Percentiles rank a stretch among this genome's conserved stretches.
These are phyloP conservation scores for Arthrobotrys pseudoclavata DNA, from an alignment of 2,329 filamentous ascomycete species.

Conservation along the genomic window DNA sequence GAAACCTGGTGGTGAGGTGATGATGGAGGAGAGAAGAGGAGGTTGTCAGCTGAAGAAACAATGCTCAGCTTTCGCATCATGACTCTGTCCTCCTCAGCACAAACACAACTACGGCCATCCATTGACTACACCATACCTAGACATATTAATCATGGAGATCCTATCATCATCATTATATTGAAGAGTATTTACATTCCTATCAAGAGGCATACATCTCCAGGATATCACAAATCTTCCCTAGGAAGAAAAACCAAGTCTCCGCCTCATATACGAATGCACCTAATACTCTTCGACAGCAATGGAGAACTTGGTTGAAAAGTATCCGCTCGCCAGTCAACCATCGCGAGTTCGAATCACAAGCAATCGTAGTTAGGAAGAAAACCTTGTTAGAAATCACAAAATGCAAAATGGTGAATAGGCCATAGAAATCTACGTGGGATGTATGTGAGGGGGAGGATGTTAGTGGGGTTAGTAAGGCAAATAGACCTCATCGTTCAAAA, in stretches of 20 bases:
- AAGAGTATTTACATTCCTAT: conserved; percentile 9
- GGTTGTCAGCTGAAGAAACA: neutral
- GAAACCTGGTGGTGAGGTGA: neutral
- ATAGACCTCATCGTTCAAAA: neutral
- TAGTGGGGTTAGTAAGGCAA: conserved; percentile 26
- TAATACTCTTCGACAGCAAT: neutral
- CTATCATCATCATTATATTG: neutral
- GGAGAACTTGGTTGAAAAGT: conserved; percentile 28
- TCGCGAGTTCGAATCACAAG: neutral
- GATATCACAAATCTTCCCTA: conserved; percentile 7
- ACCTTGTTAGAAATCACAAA: neutral
- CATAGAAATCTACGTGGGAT: neutral
- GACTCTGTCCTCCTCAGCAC: neutral
- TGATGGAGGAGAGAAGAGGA: neutral
- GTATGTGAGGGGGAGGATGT: neutral
- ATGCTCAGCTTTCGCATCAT: conserved; percentile 3
- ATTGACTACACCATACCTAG: neutral
- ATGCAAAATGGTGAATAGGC: neutral
- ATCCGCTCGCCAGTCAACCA: neutral
- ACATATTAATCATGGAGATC: neutral
- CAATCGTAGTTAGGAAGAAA: neutral
- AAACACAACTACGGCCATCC: neutral
- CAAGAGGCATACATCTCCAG: neutral
- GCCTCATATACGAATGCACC: neutral
- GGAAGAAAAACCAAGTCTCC: neutral